Conservation (phyloP, 1,139 yeast genomes). For the Geotrichum histeridarum region DNA sequence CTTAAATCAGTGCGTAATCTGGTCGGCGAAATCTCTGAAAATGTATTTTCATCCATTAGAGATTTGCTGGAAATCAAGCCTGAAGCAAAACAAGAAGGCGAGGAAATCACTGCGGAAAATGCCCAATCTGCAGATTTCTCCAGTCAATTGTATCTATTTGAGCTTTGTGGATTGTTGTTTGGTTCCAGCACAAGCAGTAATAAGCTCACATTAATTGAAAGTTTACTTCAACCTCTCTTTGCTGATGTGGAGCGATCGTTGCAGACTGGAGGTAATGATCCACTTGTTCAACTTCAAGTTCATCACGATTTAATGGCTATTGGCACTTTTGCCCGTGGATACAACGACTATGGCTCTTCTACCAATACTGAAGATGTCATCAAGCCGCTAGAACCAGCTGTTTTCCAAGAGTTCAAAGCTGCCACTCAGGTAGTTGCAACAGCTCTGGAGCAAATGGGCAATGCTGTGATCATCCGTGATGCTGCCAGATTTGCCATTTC, state of each 20-base stretch:
- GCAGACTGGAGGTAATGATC: slow-evolving; percentile 38
- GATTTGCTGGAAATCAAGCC: slow-evolving; percentile 58
- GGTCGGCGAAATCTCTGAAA: slow-evolving; percentile 44
- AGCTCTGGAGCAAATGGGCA: slow-evolving; percentile 69
- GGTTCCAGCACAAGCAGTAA: slow-evolving; percentile 31
- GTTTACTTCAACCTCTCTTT: slow-evolving; percentile 72
- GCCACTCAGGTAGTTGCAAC: slow-evolving; percentile 81
- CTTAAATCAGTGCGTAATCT: slow-evolving; percentile 70
- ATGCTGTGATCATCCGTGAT: slow-evolving; percentile 69
- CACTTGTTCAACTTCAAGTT: slow-evolving; percentile 58
- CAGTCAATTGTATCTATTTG: slow-evolving; percentile 77
- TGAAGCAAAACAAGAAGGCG: slow-evolving; percentile 41
- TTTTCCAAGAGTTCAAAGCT: slow-evolving; percentile 54
- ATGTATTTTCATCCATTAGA: slow-evolving; percentile 50
- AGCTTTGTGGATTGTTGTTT: slow-evolving; percentile 42
- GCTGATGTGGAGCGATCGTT: slow-evolving; percentile 58
- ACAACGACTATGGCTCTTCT: slow-evolving; percentile 41
- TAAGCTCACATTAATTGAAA: slow-evolving; percentile 26
- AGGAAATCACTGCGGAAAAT: slow-evolving; percentile 38
- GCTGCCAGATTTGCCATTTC: slow-evolving; percentile 84
- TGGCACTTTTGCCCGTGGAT: slow-evolving; percentile 85
- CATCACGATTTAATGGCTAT: slow-evolving; percentile 86
- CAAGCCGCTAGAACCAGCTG: slow-evolving; percentile 22
- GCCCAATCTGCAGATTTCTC: slow-evolving; percentile 64
- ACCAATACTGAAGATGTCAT: slow-evolving; percentile 14